These are phyloP conservation scores for Pythium volutum DNA, from an alignment of 352 stramenopile species.

Conservation along the genomic window DNA sequence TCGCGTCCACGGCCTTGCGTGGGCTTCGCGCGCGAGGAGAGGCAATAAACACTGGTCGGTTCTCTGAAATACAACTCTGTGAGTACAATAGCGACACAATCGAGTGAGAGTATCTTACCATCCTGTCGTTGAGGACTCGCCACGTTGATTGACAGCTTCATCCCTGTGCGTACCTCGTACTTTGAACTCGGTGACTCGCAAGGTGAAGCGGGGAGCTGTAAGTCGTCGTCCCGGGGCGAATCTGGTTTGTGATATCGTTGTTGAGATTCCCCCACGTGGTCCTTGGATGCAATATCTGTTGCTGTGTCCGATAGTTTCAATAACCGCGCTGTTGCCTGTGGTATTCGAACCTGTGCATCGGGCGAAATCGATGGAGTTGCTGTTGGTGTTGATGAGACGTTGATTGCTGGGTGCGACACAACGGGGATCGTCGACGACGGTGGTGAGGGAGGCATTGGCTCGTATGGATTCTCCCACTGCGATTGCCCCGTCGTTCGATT, in stretches of 20 bases:
- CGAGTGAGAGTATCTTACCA: conserved; percentile 26
- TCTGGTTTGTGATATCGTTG: too few species aligned
- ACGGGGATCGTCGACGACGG: conserved; percentile 4
- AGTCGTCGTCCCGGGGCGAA: not conserved
- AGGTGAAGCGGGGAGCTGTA: not conserved
- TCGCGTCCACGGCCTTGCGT: conserved; percentile 19
- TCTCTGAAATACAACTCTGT: conserved; percentile 26
- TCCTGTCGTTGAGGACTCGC: conserved; percentile 36
- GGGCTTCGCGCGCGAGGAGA: conserved; percentile 45
- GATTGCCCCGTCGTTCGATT: conserved; percentile 62
- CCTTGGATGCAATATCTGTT: not conserved
- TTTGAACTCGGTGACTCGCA: conserved; percentile 28
- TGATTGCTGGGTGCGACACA: not conserved
- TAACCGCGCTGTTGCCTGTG: not conserved
- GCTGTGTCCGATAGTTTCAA: not conserved
- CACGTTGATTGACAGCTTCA: conserved; percentile 54
- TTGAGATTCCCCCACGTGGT: too few species aligned
- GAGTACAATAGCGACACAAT: not conserved
- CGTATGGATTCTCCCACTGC: conserved; percentile 70
- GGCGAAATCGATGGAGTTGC: not conserved
- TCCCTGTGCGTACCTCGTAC: conserved; percentile 46
- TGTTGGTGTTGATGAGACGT: not conserved
- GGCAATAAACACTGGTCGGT: conserved; percentile 44
- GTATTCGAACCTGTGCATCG: conserved; percentile 4
- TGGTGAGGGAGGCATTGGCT: not conserved